phyloP scores from a whole-genome alignment of 139 green algal species.

The Chlorella sp. region DNA sequence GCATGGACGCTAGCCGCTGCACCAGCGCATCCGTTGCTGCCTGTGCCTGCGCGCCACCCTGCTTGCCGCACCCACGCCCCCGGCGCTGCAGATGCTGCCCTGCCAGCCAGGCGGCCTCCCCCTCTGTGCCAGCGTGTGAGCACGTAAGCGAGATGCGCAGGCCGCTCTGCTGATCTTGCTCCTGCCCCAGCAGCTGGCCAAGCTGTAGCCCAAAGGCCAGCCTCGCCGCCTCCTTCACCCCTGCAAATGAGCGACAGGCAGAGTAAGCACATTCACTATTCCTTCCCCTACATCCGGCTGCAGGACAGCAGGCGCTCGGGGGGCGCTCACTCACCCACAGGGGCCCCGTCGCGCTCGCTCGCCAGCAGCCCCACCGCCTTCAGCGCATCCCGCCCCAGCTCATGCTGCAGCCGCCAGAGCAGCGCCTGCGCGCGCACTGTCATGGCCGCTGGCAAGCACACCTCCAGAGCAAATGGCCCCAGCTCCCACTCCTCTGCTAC shows the following conservation, averaged over 20 bases:
- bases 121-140: not conserved
- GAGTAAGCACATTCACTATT: not conserved
- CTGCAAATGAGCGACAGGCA: conserved; percentile 1
- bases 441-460: conserved; percentile 18
- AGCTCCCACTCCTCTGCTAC: conserved; percentile 4
- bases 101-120: conserved; percentile 19
- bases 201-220: not conserved
- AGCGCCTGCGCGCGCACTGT: conserved; percentile 23
- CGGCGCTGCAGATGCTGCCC: not conserved
- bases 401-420: conserved; percentile 14
- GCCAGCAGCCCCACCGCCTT: not conserved
- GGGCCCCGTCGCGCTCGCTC: too few species aligned
- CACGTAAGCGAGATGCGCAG: not conserved
- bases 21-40: conserved; percentile 1
- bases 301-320: too few species aligned
- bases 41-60: not conserved
- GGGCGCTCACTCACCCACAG: too few species aligned
- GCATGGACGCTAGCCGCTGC: conserved; percentile 7
- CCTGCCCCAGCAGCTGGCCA: not conserved
- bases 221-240: conserved; percentile 11
- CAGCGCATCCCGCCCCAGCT: not conserved
- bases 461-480: conserved; percentile 17
- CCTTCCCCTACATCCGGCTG: too few species aligned
- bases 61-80: not conserved
- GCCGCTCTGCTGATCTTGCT: not conserved